Evolutionary conservation across 768 basidiomycete species (phyloP).

Genomic region (Boletus subparvulus): DNA sequence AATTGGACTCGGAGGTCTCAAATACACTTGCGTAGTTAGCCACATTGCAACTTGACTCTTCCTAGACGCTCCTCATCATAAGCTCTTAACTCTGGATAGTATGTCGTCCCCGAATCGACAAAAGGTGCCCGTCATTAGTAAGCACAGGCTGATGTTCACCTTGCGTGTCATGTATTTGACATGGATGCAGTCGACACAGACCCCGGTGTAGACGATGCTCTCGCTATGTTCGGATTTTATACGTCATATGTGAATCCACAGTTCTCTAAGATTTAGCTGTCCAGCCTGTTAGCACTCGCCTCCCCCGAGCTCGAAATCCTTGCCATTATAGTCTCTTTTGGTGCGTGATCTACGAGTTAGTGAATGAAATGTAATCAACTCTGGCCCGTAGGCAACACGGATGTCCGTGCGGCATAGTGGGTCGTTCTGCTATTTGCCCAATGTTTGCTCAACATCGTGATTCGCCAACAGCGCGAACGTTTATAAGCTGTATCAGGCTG

Average conservation of each 20-base stretch:
- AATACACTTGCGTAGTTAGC: no score
- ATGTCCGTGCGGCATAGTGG: slow-evolving; percentile 57
- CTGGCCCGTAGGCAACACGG: slow-evolving; percentile 61
- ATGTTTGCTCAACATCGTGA: not conserved
- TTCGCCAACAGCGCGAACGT: slow-evolving; percentile 57
- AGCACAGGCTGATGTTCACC: slow-evolving; percentile 22
- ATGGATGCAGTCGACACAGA: slow-evolving; percentile 72
- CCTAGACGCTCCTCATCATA: not conserved
- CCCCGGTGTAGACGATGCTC: slow-evolving; percentile 79
- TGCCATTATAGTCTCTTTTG: slow-evolving; percentile 75
- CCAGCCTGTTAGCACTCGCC: slow-evolving; percentile 73
- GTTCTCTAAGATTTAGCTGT: not conserved
- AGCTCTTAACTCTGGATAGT: not conserved
- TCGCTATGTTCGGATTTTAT: slow-evolving; percentile 64
- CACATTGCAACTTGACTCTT: not conserved
- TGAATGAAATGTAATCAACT: not conserved
- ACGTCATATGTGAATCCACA: not conserved
- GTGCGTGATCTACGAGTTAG: slow-evolving; percentile 37
- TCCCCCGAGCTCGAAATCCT: slow-evolving; percentile 83
- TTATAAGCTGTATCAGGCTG: slow-evolving; percentile 69
- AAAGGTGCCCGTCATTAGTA: slow-evolving; percentile 67
- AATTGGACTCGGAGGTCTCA: no score
- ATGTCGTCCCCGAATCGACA: slow-evolving; percentile 20
- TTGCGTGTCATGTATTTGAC: slow-evolving; percentile 1
- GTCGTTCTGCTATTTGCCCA: slow-evolving; percentile 21